phyloP scores from a whole-genome alignment of 2,329 filamentous ascomycete species.

The Alternaria novae-zelandiae region DNA sequence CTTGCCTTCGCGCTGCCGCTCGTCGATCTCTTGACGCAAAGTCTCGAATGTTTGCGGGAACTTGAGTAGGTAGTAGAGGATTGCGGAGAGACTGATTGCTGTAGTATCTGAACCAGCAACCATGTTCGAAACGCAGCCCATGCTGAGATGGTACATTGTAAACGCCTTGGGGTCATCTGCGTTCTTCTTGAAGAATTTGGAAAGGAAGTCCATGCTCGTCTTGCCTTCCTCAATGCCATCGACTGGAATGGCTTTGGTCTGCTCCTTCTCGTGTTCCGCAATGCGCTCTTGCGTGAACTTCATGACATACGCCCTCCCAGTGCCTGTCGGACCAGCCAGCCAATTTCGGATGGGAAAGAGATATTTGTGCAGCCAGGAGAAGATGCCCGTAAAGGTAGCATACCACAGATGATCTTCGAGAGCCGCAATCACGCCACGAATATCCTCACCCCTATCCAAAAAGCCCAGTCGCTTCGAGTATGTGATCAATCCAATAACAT shows the following conservation, averaged over 20 bases:
- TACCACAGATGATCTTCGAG: conserved; percentile 14
- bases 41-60: conserved; percentile 15
- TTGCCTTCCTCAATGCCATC: conserved; percentile 2
- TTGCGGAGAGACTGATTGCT: conserved; percentile 44
- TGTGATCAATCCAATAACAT: conserved; percentile 45
- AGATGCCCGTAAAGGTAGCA: conserved; percentile 7
- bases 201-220: conserved; percentile 19
- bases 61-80: conserved; percentile 30
- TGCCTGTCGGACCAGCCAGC: conserved; percentile 37
- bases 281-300: conserved; percentile 25
- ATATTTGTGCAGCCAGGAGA: conserved; percentile 41
- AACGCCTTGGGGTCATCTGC: conserved; percentile 40
- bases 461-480: conserved; percentile 28
- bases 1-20: neutral
- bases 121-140: conserved; percentile 47
- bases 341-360: conserved; percentile 45
- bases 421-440: conserved; percentile 6
- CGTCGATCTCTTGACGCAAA: conserved; percentile 24
- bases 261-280: conserved; percentile 17
- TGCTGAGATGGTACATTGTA: conserved; percentile 45
- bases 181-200: conserved; percentile 20
- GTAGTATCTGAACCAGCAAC: conserved; percentile 55
- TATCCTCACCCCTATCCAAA: conserved; percentile 20
- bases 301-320: conserved; percentile 40
- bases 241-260: conserved; percentile 10